phyloP scores from a whole-genome alignment of 768 basidiomycete species.

The Exsudoporus frostii region DNA sequence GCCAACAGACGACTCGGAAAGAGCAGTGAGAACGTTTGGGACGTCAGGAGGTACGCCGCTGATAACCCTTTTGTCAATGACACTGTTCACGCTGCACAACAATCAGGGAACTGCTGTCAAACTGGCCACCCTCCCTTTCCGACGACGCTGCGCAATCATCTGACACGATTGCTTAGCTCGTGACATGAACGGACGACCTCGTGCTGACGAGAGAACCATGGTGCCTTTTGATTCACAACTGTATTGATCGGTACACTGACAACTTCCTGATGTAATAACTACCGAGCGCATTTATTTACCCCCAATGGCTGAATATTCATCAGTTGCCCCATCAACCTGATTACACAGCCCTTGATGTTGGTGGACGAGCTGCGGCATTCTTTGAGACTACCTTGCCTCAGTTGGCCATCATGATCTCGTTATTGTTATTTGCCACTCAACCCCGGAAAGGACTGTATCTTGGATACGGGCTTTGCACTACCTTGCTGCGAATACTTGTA shows the following conservation, averaged over 20 bases:
- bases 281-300: neutral
- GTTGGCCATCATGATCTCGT: conserved; percentile 6
- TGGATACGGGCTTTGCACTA: conserved; percentile 38
- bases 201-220: neutral
- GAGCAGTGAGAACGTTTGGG: conserved; percentile 97
- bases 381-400: too few species aligned
- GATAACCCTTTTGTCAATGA: neutral
- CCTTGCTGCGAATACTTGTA: conserved; percentile 45
- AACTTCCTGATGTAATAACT: neutral
- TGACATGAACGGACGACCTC: neutral
- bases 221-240: neutral
- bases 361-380: neutral
- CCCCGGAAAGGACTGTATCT: conserved; percentile 51
- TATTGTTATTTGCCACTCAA: conserved; percentile 28
- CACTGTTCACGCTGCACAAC: conserved; percentile 1
- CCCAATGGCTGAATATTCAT: neutral
- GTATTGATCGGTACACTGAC: neutral
- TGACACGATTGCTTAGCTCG: conserved; percentile 21
- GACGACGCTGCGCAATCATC: conserved; percentile 18
- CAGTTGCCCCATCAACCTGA: neutral
- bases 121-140: conserved; percentile 30
- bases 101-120: conserved; percentile 20
- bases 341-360: neutral
- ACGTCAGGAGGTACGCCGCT: conserved; percentile 67
- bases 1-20: conserved; percentile 66